A percentile compares a stretch with the other conserved stretches of the same genome.
Conservation (phyloP, 2,329 filamentous ascomycete species). For the Hypoxylon sp. region DNA sequence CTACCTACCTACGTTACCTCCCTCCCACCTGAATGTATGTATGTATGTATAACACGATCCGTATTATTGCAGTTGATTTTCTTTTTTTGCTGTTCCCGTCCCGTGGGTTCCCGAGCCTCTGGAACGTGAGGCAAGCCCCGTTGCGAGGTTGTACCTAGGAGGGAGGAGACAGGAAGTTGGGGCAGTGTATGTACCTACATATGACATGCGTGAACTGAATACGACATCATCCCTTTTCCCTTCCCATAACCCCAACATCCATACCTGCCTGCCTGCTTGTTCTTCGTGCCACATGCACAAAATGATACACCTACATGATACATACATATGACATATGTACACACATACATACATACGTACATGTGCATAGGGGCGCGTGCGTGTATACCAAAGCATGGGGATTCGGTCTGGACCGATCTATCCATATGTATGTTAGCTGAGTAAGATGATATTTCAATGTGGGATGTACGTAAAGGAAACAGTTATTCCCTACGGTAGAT, state of each 20-base stretch:
- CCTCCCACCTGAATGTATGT: neutral
- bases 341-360: constrained; percentile 4
- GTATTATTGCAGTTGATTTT: constrained; percentile 7
- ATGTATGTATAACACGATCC: neutral
- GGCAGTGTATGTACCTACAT: constrained; percentile 1
- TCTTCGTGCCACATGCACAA: constrained; percentile 1
- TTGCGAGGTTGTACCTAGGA: constrained; percentile 2
- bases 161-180: neutral
- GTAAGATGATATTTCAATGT: constrained; percentile 18
- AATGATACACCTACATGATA: neutral
- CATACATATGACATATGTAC: neutral
- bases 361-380: neutral
- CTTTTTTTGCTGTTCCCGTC: constrained; percentile 15
- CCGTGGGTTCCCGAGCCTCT: constrained; percentile 26
- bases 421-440: constrained; percentile 14
- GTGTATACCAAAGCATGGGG: neutral
- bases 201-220: constrained; percentile 5
- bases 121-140: constrained; percentile 12
- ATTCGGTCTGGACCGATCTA: constrained; percentile 29
- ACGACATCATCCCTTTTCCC: neutral
- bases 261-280: too few species aligned
- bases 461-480: constrained; percentile 9
- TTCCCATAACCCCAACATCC: neutral
- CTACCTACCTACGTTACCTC: too few species aligned
- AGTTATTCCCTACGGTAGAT: constrained; percentile 15